These are phyloP conservation scores for Apiotrichum porosum DNA, from an alignment of 1,284 basidiomycete genomes.

Conservation along the genomic window DNA sequence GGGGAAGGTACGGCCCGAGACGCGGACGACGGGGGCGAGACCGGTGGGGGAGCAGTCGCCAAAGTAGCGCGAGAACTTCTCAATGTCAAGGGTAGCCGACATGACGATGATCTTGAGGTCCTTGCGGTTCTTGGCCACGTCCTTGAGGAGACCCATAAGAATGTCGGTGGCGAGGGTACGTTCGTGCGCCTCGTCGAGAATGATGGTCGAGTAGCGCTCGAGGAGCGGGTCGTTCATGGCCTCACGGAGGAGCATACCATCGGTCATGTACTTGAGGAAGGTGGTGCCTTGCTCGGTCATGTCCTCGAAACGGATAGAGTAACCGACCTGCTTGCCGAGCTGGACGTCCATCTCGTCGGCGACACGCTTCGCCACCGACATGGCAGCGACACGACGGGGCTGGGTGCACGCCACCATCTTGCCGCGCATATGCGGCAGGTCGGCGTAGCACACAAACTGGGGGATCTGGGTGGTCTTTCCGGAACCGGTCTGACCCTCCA, in stretches of 20 bases:
- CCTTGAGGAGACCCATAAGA: constrained; percentile 82
- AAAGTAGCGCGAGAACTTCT: constrained; percentile 97
- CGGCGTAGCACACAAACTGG: constrained; percentile 90
- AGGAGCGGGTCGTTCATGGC: constrained; percentile 94
- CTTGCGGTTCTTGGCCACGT: constrained; percentile 69
- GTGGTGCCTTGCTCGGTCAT: constrained; percentile 88
- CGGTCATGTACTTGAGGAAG: constrained; percentile 98
- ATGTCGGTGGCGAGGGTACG: constrained; percentile 97
- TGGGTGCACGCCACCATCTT: constrained; percentile 97
- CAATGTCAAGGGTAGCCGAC: constrained; percentile 94
- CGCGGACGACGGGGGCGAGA: constrained; percentile 84
- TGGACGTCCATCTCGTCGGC: constrained; percentile 97
- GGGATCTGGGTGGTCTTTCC: constrained; percentile 99
- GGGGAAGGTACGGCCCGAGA: constrained; percentile 92
- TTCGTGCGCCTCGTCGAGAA: constrained; percentile 98
- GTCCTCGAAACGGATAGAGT: constrained; percentile 98
- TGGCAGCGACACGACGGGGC: constrained; percentile 92
- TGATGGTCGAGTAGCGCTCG: constrained; percentile 89
- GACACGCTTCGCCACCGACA: constrained; percentile 97
- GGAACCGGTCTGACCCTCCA: constrained; percentile 97
- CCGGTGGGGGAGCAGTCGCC: constrained; percentile 54
- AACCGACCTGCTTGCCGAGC: constrained; percentile 91
- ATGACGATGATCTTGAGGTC: constrained; percentile 98
- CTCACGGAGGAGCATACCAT: constrained; percentile 95
- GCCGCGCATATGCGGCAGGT: constrained; percentile 79